phyloP scores from a whole-genome alignment of 2,329 filamentous ascomycete genomes.

The Fragosphaeria purpurea region DNA sequence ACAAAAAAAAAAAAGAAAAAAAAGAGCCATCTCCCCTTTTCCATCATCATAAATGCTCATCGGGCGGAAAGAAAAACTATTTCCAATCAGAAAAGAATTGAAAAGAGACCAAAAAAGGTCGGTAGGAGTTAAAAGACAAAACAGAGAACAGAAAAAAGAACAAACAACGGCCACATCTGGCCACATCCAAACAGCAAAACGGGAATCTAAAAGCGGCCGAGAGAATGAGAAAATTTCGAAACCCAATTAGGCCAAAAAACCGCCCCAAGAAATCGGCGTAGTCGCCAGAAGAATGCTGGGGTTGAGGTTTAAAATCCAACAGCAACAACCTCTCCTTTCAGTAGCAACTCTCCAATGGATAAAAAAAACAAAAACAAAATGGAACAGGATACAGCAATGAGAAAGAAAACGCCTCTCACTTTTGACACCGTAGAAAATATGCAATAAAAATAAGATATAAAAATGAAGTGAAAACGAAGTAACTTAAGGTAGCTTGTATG shows the following conservation, averaged over 20 bases:
- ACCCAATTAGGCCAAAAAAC: too few relatives aligned
- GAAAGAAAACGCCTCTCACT: not conserved
- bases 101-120: not conserved
- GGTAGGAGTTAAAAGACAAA: not conserved
- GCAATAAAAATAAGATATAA: slow-evolving; percentile 15
- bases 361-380: too few relatives aligned
- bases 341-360: too few relatives aligned
- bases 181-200: too few relatives aligned
- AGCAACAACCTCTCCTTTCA: too few relatives aligned
- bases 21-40: too few relatives aligned
- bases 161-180: not conserved
- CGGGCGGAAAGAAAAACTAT: not conserved
- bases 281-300: too few relatives aligned
- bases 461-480: slow-evolving; percentile 7
- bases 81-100: not conserved
- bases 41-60: not conserved
- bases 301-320: too few relatives aligned
- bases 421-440: not conserved
- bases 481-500: too few relatives aligned
- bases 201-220: too few relatives aligned
- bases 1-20: slow-evolving; percentile 1
- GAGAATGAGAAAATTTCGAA: too few relatives aligned
- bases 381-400: not conserved
- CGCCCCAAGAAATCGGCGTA: too few relatives aligned
- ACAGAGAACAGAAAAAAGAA: slow-evolving; percentile 7